Evolutionary conservation across 2,329 filamentous ascomycete genomes (phyloP), one percentile per base, ranked within the genome.

Genomic region (Clarireedia homoeocarpa): DNA sequence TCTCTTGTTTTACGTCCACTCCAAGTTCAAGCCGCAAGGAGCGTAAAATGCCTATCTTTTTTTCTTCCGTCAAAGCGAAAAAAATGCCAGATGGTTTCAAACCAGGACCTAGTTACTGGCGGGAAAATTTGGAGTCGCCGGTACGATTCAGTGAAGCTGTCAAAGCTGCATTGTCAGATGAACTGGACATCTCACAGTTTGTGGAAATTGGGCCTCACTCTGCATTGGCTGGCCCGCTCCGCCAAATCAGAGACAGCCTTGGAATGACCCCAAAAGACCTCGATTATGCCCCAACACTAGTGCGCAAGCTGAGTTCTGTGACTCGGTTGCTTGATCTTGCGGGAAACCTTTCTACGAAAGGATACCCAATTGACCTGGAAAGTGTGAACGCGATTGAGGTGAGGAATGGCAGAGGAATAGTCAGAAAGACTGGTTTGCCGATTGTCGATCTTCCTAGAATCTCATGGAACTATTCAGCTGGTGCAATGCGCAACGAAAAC

Each of bases 381-480:
- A 30, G 47, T 9, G 48, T 59, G 6, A 59, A 78, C 63, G 73
- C 74, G 17, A 12, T 53, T 6, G 51, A 53, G 10, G 45, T 48
- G 17, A 27, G 30, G 9, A 30, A 39, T 2, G 20, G n/a, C 3
- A 34, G 5, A 5, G 15, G 1, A 2, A 17, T 50, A 6, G 14
- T 42, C 3, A 44, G 23, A 44, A 50, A 26, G 34, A 36, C 24
- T 9, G 45, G 46, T n/a, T 20, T 39, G 47, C 20, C 46, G 1
- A 38, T 53, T 9, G 30, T 53, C 30, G 56, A 58, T 34, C 56
- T 74, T 1, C 77, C 77, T 0, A 55, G 62, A 0, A 79, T 79
- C 53, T 70, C 73, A 0, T 80, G 77, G 74, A 74, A 79, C 45
- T 76, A 79, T 59, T 70, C 50, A 15, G 50, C 39, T 1, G 50